These are phyloP conservation scores for Cladosporium oxysporum DNA, from an alignment of 2,329 filamentous ascomycete genomes.

Conservation along the genomic window DNA sequence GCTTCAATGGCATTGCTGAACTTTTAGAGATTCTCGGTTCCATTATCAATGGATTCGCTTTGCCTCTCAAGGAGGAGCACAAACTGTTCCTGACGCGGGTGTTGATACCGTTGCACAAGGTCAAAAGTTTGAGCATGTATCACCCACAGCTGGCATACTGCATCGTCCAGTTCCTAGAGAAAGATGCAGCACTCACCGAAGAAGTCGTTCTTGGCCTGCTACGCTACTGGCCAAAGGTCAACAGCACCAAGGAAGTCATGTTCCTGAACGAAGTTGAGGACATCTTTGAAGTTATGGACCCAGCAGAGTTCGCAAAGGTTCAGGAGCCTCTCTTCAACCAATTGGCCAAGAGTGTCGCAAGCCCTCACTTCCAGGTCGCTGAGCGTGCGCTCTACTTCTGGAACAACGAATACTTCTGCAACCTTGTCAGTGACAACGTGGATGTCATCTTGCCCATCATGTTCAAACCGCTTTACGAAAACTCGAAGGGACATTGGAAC, in stretches of 20 bases:
- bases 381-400: constrained; percentile 98
- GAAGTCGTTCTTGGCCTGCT: constrained; percentile 94
- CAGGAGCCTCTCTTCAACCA: constrained; percentile 98
- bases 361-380: constrained; percentile 97
- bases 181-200: constrained; percentile 94
- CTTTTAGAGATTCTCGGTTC: constrained; percentile 94
- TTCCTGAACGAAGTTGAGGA: constrained; percentile 99
- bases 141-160: constrained; percentile 98
- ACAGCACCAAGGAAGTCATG: constrained; percentile 99
- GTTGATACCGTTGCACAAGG: constrained; percentile 91
- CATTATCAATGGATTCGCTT: constrained; percentile 97
- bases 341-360: constrained; percentile 94
- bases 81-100: constrained; percentile 96
- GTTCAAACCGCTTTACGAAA: constrained; percentile 98
- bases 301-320: constrained; percentile 96
- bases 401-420: constrained; percentile 99
- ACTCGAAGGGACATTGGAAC: constrained; percentile 99
- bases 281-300: constrained; percentile 99
- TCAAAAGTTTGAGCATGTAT: constrained; percentile 99
- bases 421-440: constrained; percentile 97
- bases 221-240: constrained; percentile 98
- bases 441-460: constrained; percentile 98
- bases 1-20: constrained; percentile 97
- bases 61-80: constrained; percentile 97
- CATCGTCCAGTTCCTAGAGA: constrained; percentile 97